These are phyloP conservation scores for Inga leiocalycina DNA, from an alignment of 306 rosid genomes.

Conservation along the genomic window DNA sequence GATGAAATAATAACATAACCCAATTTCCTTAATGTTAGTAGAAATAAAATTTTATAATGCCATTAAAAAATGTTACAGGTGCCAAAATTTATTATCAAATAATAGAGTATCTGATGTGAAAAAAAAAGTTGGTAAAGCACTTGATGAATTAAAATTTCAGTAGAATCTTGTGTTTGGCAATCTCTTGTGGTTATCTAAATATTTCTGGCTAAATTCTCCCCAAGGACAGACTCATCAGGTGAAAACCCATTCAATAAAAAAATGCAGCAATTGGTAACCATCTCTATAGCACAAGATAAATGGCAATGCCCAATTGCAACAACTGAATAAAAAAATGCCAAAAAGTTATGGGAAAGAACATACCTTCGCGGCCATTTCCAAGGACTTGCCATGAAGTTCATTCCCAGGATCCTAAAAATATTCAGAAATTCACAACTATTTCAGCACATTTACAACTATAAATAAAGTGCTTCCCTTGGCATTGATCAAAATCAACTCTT, in stretches of 20 bases:
- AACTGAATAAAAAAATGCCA: background rate
- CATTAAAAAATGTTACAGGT: background rate
- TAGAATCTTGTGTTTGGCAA: background rate
- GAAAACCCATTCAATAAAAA: background rate
- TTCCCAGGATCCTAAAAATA: slow-evolving; percentile 53
- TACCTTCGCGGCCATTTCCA: slow-evolving; percentile 72
- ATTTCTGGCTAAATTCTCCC: background rate
- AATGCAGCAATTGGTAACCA: background rate
- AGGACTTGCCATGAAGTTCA: slow-evolving; percentile 55
- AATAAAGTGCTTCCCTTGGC: background rate
- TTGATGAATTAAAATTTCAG: slow-evolving; percentile 4
- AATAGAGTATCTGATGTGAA: background rate
- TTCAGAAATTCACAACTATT: background rate
- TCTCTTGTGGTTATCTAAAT: background rate
- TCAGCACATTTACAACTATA: background rate
- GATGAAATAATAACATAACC: background rate
- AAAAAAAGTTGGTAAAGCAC: background rate
- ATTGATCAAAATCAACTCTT: slow-evolving; percentile 38
- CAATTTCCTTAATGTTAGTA: background rate
- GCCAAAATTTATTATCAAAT: background rate
- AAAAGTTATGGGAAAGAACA: slow-evolving; percentile 9
- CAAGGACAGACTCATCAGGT: background rate
- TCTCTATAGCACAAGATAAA: background rate
- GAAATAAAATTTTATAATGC: slow-evolving; percentile 19
- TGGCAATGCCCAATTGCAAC: background rate